phyloP scores from a whole-genome alignment of 176 grass and related monocot genomes.

The Miscanthus lutarioriparius region DNA sequence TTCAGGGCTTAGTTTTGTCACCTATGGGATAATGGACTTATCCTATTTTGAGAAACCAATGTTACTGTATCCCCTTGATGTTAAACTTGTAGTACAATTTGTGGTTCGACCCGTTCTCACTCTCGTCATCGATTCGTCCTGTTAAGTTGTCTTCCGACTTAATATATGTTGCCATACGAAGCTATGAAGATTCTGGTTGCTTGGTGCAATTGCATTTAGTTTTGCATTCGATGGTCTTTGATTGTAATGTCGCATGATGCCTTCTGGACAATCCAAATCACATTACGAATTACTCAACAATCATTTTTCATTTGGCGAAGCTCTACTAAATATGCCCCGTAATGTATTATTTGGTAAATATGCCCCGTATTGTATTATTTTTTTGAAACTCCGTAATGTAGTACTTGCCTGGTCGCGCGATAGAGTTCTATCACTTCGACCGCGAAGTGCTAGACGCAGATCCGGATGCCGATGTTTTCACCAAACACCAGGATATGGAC shows the following conservation, averaged over 20 bases:
- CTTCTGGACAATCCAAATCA: not conserved
- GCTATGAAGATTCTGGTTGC: not conserved
- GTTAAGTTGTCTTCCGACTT: not conserved
- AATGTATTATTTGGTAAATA: too few species aligned
- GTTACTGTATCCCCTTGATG: not conserved
- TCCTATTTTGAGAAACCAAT: constrained; percentile 12
- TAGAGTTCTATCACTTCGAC: too few species aligned
- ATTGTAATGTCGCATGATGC: not conserved
- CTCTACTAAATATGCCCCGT: too few species aligned
- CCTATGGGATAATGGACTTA: not conserved
- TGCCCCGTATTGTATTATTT: too few species aligned
- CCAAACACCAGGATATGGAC: too few species aligned
- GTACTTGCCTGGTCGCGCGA: too few species aligned
- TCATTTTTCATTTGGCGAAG: too few species aligned
- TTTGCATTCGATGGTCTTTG: not conserved
- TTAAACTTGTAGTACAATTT: constrained; percentile 24
- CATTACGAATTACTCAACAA: too few species aligned
- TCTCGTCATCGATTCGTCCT: not conserved
- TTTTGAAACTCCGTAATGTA: too few species aligned
- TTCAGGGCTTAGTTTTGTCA: constrained; percentile 9
- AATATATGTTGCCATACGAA: not conserved
- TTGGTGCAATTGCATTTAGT: not conserved
- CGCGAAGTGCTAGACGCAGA: too few species aligned
- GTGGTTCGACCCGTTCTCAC: not conserved
- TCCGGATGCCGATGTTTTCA: too few species aligned